Base-by-base conservation (phyloP, 2,329 filamentous ascomycete genomes). In the Venturia effusa region DNA sequence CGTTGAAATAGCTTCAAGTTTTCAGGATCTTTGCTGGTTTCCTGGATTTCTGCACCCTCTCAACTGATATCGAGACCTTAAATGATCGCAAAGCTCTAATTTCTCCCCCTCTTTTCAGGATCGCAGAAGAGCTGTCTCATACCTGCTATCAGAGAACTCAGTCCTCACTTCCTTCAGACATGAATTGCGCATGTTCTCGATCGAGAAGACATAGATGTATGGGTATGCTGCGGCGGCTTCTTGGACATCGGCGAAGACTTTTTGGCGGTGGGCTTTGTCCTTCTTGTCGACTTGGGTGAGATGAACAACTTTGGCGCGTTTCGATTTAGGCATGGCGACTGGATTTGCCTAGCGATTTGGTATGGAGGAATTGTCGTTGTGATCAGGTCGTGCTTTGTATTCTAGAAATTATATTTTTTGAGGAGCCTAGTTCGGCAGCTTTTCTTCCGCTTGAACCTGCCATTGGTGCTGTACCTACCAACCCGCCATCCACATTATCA, bases 171-270 rank as follows among this genome's bases (percentile, higher is more conserved):
- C 86, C 80, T 97, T 96, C 72, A 97, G 80, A 77, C 96, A 92
- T 70, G 88, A 95, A 80, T 99, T 99, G 75, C 94, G 91, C 91
- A 96, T 96, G 81, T 97, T 97, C 74, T 96, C 90, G 70, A 99
- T 88, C 72, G 84, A 84, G 76, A 99, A 96, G 74, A 97, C 90
- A 78, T 95, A 95, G 79, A 93, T 89, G 81, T 93, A 86, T 77
- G 92, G 85, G 82, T 93, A 96, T 72, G 90, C 81, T 73, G 92
- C 88, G 66, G 95, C 83, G 72, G 87, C 87, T 74, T 92, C 88
- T 76, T 92, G 91, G 68, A 99, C 88, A 76, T 90, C 91, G 77
- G 88, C 82, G 79, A 93, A 96, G 67, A 97, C 88, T 73, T 88
- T 87, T 73, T 92, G 85, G 76, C 92, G 92, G 66, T 86, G 80